Percentiles rank a stretch among this genome's conserved stretches.
Evolutionary conservation across 2,329 filamentous ascomycete genomes (phyloP).

Genomic region (Onygena corvina): DNA sequence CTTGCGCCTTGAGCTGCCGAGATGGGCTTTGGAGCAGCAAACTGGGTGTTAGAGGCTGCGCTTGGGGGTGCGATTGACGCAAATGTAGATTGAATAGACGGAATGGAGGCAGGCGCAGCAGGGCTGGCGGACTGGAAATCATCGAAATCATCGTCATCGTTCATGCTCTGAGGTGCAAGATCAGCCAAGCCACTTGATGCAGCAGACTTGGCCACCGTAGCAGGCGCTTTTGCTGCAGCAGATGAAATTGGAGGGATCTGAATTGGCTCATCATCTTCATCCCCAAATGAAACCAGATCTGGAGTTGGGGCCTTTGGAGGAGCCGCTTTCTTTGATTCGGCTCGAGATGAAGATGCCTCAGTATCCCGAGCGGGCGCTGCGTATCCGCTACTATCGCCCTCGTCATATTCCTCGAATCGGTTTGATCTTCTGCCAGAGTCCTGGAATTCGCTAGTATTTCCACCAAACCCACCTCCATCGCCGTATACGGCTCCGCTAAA

Average conservation of each 20-base stretch:
- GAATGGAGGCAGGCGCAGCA: constrained; percentile 38
- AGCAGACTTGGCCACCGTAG: constrained; percentile 33
- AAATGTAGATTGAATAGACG: constrained; percentile 25
- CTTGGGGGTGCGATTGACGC: constrained; percentile 36
- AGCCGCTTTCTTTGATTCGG: constrained; percentile 51
- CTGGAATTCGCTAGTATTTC: constrained; percentile 59
- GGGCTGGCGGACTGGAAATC: constrained; percentile 84
- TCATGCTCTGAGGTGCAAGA: constrained; percentile 35
- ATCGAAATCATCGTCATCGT: constrained; percentile 92
- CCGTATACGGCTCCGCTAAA: constrained; percentile 72
- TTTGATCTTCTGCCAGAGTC: constrained; percentile 53
- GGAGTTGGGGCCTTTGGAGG: constrained; percentile 73
- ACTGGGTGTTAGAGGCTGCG: constrained; percentile 47
- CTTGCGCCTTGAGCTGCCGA: constrained; percentile 71
- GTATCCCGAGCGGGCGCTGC: constrained; percentile 39
- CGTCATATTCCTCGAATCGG: constrained; percentile 92
- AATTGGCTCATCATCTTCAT: constrained; percentile 53
- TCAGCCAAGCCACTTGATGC: constrained; percentile 40
- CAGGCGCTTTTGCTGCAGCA: constrained; percentile 22
- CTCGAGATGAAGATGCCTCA: constrained; percentile 26
- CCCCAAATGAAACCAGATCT: constrained; percentile 80
- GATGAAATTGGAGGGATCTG: constrained; percentile 35
- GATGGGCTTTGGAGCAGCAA: constrained; percentile 71
- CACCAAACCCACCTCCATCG: constrained; percentile 89
- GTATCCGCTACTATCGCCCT: constrained; percentile 59